Percentiles rank a stretch among this genome's conserved stretches.
phyloP scores from a whole-genome alignment of 2,329 filamentous ascomycete species.

The Talaromyces sp. region DNA sequence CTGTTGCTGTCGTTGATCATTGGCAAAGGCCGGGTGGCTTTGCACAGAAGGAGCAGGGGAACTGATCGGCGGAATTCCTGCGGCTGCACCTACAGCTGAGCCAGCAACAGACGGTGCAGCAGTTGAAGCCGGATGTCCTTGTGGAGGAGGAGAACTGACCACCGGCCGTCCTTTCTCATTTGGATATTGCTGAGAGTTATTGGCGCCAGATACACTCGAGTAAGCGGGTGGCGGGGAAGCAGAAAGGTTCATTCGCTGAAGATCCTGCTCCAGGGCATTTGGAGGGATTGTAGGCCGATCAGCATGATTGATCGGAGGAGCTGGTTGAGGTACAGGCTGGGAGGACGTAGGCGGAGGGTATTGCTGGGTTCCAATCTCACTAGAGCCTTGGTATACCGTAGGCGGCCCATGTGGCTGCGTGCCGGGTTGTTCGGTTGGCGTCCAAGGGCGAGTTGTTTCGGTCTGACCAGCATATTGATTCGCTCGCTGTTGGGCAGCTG shows the following conservation, averaged over 20 bases:
- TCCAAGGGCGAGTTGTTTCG: conserved; percentile 68
- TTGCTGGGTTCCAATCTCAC: conserved; percentile 52
- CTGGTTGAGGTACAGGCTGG: conserved; percentile 20
- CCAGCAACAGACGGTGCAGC: conserved; percentile 21
- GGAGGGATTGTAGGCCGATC: conserved; percentile 45
- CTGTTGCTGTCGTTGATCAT: conserved; percentile 59
- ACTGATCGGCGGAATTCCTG: conserved; percentile 8
- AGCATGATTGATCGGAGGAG: conserved; percentile 8
- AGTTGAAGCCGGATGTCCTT: conserved; percentile 25
- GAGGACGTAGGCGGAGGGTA: conserved; percentile 28
- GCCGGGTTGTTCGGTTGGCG: conserved; percentile 84
- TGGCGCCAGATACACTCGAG: conserved; percentile 61
- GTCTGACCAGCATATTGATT: conserved; percentile 66
- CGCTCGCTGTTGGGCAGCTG: conserved; percentile 72
- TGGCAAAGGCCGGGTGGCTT: conserved; percentile 85
- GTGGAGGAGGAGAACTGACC: conserved; percentile 21
- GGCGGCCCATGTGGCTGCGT: conserved; percentile 83
- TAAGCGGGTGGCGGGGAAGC: conserved; percentile 94
- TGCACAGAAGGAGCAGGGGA: conserved; percentile 32
- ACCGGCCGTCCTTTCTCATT: conserved; percentile 66
- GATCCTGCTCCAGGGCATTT: conserved; percentile 77
- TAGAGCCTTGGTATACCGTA: conserved; percentile 82
- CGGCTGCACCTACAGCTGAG: conserved; percentile 18
- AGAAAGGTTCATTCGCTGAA: conserved; percentile 72
- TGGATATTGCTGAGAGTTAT: conserved; percentile 57